These are phyloP conservation scores for Starmerella sirachaensis DNA, from an alignment of 805 yeast genomes.

Conservation along the genomic window DNA sequence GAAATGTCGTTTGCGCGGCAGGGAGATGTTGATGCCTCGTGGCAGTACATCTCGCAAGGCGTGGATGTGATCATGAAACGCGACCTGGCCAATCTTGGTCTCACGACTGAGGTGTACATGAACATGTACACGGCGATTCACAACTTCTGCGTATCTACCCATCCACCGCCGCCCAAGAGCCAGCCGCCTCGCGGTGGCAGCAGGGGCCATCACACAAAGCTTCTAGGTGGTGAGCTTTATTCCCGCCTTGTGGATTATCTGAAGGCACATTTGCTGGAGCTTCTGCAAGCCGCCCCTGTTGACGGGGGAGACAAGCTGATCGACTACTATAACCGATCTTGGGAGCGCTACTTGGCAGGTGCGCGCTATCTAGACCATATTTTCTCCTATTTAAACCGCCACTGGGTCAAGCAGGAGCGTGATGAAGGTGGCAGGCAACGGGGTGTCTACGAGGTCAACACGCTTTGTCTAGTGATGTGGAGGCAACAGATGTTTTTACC, in stretches of 20 bases:
- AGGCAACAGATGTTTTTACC: constrained; percentile 64
- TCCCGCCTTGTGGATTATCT: constrained; percentile 56
- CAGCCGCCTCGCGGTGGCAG: constrained; percentile 6
- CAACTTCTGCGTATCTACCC: constrained; percentile 61
- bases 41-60: constrained; percentile 33
- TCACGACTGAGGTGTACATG: constrained; percentile 52
- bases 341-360: constrained; percentile 84
- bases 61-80: constrained; percentile 30
- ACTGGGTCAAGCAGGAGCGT: constrained; percentile 95
- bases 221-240: constrained; percentile 88
- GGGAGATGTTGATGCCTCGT: constrained; percentile 27
- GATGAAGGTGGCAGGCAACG: constrained; percentile 66
- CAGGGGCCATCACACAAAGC: constrained; percentile 28
- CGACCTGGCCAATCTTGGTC: constrained; percentile 28
- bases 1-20: constrained; percentile 12
- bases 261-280: constrained; percentile 34
- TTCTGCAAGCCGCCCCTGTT: constrained; percentile 21
- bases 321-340: constrained; percentile 71
- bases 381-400: constrained; percentile 88
- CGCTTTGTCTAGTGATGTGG: constrained; percentile 82
- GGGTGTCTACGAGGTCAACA: constrained; percentile 81
- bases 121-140: constrained; percentile 84
- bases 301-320: constrained; percentile 49
- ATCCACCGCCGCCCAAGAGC: constrained; percentile 13
- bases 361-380: constrained; percentile 87